Evolutionary conservation across 495 filamentous ascomycete species (phyloP).

Genomic region (Aspergillus nidulans): DNA sequence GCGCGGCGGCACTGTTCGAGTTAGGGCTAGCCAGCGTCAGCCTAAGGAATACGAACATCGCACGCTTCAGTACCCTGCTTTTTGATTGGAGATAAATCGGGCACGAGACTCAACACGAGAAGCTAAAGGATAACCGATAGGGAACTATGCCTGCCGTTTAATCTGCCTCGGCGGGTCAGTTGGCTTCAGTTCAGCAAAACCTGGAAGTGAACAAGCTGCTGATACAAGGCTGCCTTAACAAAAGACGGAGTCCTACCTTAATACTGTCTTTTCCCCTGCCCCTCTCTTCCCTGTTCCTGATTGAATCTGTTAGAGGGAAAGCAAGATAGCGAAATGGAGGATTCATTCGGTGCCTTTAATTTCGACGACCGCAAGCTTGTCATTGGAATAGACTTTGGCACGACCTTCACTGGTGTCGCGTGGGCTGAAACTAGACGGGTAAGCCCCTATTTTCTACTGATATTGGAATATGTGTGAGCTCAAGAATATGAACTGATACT

Average conservation of each 20-base stretch:
- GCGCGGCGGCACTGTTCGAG: not conserved
- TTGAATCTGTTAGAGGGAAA: not conserved
- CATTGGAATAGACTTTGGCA: conserved; percentile 43
- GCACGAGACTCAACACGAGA: not conserved
- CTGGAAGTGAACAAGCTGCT: too few relatives aligned
- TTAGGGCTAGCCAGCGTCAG: not conserved
- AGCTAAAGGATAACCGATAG: too few relatives aligned
- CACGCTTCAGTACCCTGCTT: too few relatives aligned
- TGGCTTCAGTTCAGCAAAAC: too few relatives aligned
- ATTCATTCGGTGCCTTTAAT: not conserved
- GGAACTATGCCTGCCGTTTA: too few relatives aligned
- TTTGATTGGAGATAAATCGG: not conserved
- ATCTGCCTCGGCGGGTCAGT: too few relatives aligned
- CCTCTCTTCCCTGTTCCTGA: not conserved
- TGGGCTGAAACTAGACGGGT: conserved; percentile 35
- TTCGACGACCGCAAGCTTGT: conserved; percentile 18
- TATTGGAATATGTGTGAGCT: conserved; percentile 21
- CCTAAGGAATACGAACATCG: not conserved
- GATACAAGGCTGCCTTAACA: too few relatives aligned
- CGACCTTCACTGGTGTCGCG: conserved; percentile 47
- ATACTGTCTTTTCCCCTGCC: not conserved
- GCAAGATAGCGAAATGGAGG: conserved; percentile 4
- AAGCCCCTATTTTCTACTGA: not conserved
- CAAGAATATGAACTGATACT: not conserved
- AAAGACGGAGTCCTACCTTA: not conserved